phyloP scores from a whole-genome alignment of 257 asterid genomes.

The Plectranthus barbatus region DNA sequence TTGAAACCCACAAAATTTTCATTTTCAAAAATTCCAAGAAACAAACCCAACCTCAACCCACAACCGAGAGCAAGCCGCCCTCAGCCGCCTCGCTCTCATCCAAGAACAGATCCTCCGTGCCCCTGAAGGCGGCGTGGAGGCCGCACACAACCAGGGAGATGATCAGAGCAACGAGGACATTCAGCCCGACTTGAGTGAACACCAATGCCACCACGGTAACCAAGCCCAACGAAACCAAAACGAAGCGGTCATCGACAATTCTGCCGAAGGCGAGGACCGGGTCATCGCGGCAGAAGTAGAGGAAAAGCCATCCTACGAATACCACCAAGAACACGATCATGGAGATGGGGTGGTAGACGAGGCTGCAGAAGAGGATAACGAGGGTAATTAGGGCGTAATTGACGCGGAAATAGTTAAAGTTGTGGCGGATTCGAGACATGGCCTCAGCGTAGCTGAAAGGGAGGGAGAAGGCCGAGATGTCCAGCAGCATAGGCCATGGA shows the following conservation, averaged over 20 bases:
- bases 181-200: constrained; percentile 49
- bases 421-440: constrained; percentile 57
- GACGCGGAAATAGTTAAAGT: constrained; percentile 64
- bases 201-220: constrained; percentile 63
- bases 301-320: constrained; percentile 43
- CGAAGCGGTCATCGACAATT: constrained; percentile 47
- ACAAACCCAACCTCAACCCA: constrained; percentile 23
- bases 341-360: constrained; percentile 73
- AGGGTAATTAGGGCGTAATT: constrained; percentile 64
- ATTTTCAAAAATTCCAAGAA: too few relatives aligned
- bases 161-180: constrained; percentile 66
- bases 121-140: constrained; percentile 53
- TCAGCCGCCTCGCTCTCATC: constrained; percentile 69
- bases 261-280: constrained; percentile 42
- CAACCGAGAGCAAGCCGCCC: constrained; percentile 70
- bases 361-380: constrained; percentile 59
- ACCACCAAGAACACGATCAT: constrained; percentile 59
- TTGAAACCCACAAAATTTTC: too few relatives aligned
- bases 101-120: constrained; percentile 65
- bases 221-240: constrained; percentile 45
- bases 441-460: constrained; percentile 58
- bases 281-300: constrained; percentile 56
- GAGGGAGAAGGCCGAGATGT: constrained; percentile 38
- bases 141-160: constrained; percentile 46
- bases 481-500: constrained; percentile 61